A percentile compares a stretch with the other conserved stretches of the same genome.
Conservation (phyloP, 495 filamentous ascomycete genomes). For the Hyaloscypha variabilis region DNA sequence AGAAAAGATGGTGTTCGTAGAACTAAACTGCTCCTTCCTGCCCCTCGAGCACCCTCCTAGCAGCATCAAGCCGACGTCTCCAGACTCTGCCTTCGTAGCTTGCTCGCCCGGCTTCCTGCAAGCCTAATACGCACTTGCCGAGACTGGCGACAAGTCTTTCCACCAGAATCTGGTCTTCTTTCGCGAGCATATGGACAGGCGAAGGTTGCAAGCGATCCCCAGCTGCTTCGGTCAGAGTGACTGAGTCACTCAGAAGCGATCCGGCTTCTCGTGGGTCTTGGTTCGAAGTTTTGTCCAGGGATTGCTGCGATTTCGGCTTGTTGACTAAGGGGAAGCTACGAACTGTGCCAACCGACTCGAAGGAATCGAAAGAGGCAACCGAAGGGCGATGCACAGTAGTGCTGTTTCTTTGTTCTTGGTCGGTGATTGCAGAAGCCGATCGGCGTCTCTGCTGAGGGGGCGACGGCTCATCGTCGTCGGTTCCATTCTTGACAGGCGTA, state of each 20-base stretch:
- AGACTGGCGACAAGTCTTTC: conserved; percentile 76
- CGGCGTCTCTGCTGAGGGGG: conserved; percentile 20
- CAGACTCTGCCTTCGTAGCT: conserved; percentile 63
- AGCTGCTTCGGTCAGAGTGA: conserved; percentile 31
- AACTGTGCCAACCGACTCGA: conserved; percentile 42
- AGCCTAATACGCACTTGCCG: conserved; percentile 66
- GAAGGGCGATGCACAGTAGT: conserved; percentile 44
- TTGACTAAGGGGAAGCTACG: conserved; percentile 56
- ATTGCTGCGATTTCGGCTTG: conserved; percentile 44
- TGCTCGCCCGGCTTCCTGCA: conserved; percentile 64
- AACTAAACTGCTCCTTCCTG: conserved; percentile 34
- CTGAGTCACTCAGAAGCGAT: conserved; percentile 39
- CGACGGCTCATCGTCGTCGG: conserved; percentile 26
- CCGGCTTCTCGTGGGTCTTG: conserved; percentile 40
- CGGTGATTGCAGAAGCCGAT: conserved; percentile 17
- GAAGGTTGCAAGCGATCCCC: conserved; percentile 34
- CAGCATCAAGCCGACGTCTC: conserved; percentile 71
- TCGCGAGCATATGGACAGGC: conserved; percentile 54
- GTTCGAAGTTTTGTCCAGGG: conserved; percentile 19
- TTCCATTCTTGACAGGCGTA: conserved; percentile 21
- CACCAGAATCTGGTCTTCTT: conserved; percentile 75
- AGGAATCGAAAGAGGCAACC: conserved; percentile 45
- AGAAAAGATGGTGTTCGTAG: not conserved
- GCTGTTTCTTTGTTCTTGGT: conserved; percentile 15
- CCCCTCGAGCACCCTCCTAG: conserved; percentile 71